These are phyloP conservation scores for Hirsutella rhossiliensis DNA, from an alignment of 2,329 filamentous ascomycete genomes.

Conservation along the genomic window DNA sequence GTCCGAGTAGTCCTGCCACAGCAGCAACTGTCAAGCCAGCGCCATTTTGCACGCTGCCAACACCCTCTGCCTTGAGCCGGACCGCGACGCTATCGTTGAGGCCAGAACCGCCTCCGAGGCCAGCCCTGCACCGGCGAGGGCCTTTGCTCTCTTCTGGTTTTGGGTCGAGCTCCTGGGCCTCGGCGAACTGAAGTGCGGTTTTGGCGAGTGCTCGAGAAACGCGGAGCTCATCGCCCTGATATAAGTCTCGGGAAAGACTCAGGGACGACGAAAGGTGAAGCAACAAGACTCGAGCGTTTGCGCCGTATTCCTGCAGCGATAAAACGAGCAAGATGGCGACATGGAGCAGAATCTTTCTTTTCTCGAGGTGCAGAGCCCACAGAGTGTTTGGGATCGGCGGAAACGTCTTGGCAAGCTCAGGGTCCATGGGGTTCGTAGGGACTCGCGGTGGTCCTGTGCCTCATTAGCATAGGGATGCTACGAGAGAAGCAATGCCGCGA, in stretches of 20 bases:
- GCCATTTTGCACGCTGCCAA: conserved; percentile 70
- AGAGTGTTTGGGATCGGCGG: conserved; percentile 50
- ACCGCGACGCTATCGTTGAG: conserved; percentile 58
- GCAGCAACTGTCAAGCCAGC: conserved; percentile 61
- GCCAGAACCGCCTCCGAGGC: conserved; percentile 31
- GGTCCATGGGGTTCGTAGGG: conserved; percentile 31
- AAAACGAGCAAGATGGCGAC: conserved; percentile 60
- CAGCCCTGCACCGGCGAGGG: conserved; percentile 62
- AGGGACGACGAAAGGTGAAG: conserved; percentile 60
- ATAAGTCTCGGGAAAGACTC: conserved; percentile 48
- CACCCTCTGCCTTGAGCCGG: conserved; percentile 63
- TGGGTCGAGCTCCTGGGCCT: conserved; percentile 16
- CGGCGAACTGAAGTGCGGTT: conserved; percentile 43
- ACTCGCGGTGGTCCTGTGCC: conserved; percentile 24
- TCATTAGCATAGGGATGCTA: not conserved
- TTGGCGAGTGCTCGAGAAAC: conserved; percentile 64
- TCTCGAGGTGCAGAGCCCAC: conserved; percentile 44
- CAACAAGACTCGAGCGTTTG: conserved; percentile 61
- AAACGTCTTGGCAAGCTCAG: conserved; percentile 36
- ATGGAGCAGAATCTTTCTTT: conserved; percentile 57
- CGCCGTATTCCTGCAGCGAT: conserved; percentile 65
- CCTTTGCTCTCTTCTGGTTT: conserved; percentile 48
- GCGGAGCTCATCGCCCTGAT: conserved; percentile 62
- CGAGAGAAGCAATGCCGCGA: not conserved
- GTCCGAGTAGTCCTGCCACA: conserved; percentile 67